Conservation (phyloP, 192 early-diverging fungal species). For the Coemansia sp. region DNA sequence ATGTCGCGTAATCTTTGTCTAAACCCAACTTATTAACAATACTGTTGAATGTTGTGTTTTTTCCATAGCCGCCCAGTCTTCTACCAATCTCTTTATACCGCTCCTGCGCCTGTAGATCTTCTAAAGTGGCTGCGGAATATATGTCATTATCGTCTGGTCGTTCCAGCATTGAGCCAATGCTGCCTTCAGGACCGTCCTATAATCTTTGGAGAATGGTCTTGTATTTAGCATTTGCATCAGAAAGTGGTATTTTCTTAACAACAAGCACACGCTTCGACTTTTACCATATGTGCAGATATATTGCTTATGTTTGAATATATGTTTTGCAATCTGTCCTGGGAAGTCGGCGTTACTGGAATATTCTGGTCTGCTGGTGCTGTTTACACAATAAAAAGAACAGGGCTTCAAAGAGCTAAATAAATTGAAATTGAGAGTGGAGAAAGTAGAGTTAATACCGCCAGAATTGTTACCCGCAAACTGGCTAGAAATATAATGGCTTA, state of each 20-base stretch:
- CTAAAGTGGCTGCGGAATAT: too few species aligned
- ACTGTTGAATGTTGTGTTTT: not conserved
- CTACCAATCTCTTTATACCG: not conserved
- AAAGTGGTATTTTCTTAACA: not conserved
- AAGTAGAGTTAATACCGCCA: too few species aligned
- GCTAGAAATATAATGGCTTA: too few species aligned
- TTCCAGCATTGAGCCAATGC: not conserved
- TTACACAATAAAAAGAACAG: too few species aligned
- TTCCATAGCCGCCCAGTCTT: not conserved
- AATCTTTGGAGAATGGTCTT: not conserved
- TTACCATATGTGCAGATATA: not conserved
- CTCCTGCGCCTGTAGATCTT: not conserved
- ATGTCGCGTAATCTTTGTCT: not conserved
- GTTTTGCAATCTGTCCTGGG: not conserved
- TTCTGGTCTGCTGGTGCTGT: not conserved
- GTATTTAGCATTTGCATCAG: not conserved
- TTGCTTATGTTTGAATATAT: not conserved
- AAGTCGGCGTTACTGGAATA: not conserved
- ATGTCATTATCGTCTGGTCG: not conserved
- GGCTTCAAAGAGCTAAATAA: too few species aligned
- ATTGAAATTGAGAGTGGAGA: too few species aligned
- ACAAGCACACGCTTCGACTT: not conserved
- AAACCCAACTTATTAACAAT: not conserved
- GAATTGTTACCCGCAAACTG: too few species aligned
- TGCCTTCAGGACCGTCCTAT: not conserved